These are phyloP conservation scores for Phytophthora nicotianae DNA, from an alignment of 352 stramenopile genomes.

Conservation along the genomic window DNA sequence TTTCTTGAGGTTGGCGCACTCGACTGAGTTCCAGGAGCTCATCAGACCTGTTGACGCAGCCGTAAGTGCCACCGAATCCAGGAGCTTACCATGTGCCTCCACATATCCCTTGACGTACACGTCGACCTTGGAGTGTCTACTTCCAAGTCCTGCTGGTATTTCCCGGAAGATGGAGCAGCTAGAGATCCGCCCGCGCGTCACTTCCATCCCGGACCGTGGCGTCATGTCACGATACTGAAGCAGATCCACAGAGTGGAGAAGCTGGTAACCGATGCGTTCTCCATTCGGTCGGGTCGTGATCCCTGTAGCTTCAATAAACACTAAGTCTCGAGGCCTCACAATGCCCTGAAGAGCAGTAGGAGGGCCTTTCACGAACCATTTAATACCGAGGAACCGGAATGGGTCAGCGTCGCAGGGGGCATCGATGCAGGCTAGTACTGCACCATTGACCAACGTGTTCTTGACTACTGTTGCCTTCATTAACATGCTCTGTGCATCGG, in stretches of 20 bases:
- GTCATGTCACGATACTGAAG: conserved; percentile 27
- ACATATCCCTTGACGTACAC: conserved; percentile 51
- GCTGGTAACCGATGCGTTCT: conserved; percentile 38
- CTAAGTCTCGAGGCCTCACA: conserved; percentile 33
- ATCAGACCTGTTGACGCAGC: conserved; percentile 46
- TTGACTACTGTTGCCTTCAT: conserved; percentile 49
- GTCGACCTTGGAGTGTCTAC: conserved; percentile 33
- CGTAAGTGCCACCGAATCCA: conserved; percentile 47
- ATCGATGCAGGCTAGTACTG: conserved; percentile 38
- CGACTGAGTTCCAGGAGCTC: conserved; percentile 54
- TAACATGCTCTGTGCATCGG: conserved; percentile 50
- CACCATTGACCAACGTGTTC: conserved; percentile 35
- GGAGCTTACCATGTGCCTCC: conserved; percentile 43
- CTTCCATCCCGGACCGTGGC: conserved; percentile 22
- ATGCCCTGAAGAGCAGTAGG: conserved; percentile 30
- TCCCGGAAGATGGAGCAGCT: conserved; percentile 43
- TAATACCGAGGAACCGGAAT: conserved; percentile 41
- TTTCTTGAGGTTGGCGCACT: conserved; percentile 53
- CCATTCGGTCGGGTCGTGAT: conserved; percentile 32
- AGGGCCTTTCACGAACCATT: conserved; percentile 40
- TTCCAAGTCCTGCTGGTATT: conserved; percentile 19
- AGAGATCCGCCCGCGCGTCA: conserved; percentile 38
- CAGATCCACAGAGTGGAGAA: conserved; percentile 40
- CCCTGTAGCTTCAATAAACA: conserved; percentile 44
- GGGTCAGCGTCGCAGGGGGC: conserved; percentile 33